phyloP scores from a whole-genome alignment of 495 filamentous ascomycete species.

The Aspergillus conjunctus region DNA sequence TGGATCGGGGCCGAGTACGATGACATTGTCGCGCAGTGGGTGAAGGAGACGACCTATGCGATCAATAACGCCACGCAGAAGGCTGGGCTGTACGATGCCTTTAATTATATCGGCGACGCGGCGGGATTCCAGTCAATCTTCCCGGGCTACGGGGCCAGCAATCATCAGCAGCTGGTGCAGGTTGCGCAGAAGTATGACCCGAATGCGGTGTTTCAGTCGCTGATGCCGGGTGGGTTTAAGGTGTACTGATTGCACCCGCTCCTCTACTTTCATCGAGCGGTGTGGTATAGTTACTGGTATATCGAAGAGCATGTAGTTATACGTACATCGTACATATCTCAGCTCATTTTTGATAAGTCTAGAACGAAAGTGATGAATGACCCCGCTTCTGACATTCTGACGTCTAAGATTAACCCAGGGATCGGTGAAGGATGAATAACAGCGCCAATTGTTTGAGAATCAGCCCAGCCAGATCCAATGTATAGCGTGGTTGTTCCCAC shows the following conservation, averaged over 20 bases:
- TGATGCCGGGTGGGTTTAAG: constrained; percentile 30
- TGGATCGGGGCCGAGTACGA: constrained; percentile 39
- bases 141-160: constrained; percentile 36
- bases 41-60: constrained; percentile 36
- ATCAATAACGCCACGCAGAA: constrained; percentile 40
- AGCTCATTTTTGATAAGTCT: no score
- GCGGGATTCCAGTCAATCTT: constrained; percentile 41
- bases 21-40: constrained; percentile 34
- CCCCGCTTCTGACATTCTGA: no score
- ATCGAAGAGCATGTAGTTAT: no score
- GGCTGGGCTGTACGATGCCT: constrained; percentile 34
- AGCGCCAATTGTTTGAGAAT: no score
- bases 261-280: no score
- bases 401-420: no score
- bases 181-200: constrained; percentile 38
- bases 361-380: no score
- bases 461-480: no score
- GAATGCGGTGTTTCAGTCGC: constrained; percentile 31
- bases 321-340: no score
- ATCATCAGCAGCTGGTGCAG: constrained; percentile 27
- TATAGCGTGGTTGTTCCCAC: no score
- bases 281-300: no score
- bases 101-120: constrained; percentile 40
- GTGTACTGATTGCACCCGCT: background rate
- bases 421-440: no score